Evolutionary conservation across 2,329 filamentous ascomycete genomes (phyloP), one percentile per base, ranked within the genome.

Genomic region (Coniochaeta hoffmannii): DNA sequence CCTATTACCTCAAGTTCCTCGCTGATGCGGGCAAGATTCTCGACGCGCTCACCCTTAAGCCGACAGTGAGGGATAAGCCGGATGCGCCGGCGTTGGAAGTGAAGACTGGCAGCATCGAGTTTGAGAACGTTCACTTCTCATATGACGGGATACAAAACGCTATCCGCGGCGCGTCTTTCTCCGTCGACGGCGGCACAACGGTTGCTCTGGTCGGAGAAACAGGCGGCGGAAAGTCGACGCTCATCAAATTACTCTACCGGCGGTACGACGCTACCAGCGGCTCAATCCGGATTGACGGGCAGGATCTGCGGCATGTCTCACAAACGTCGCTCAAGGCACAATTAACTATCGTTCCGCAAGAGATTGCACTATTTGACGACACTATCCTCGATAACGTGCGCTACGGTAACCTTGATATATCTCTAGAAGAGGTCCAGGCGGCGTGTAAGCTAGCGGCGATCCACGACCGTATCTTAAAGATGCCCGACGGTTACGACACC

Each of bases 171-270:
- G 69, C 85, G 57, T 76, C 72, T 57, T 75, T 85, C 57, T 69
- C 71, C 34, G 75, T 78, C 31, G 67, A 73, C 7, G 72, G 77
- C 4, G 78, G 82, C 14, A 76, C 75, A 55, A 82, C 79, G 0
- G 76, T 82, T 26, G 81, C 82, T 11, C 81, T 85, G 66, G 81
- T 85, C 9, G 81, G 81, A 11, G 75, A 79, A 46, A 84, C 80
- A 11, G 81, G 81, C 19, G 80, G 80, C 10, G 80, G 80, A 34
- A 83, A 83, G 60, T 82, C 79, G 1, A 83, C 81, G 1, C 73
- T 81, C 30, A 65, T 83, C 38, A 82, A 81, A 62, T 72, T 85
- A 15, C 68, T 85, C 6, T 76, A 79, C 61, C 78, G 81, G 1
- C 82, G 81, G 61, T 85, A 84, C 64, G 80, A 83, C 56, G 77